Evolutionary conservation across 371 early-diverging fungal species (phyloP), one percentile per base, ranked within the genome.

Genomic region (Syncephalastrum monosporum): DNA sequence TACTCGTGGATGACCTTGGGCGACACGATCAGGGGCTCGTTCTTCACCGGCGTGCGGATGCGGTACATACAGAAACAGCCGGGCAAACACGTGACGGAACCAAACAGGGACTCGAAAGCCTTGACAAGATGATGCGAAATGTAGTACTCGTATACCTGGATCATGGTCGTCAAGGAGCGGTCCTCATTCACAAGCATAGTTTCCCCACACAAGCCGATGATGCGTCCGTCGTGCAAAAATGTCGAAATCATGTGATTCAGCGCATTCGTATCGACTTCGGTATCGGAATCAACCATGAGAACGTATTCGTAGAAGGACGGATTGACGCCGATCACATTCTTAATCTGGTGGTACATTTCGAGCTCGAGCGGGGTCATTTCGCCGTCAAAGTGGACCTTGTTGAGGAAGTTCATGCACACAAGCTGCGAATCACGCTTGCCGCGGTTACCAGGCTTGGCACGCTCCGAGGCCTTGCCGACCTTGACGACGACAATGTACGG

Each of bases 401-500:
- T 92, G 69, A 99, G 89, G 83, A 99, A 99, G 52, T 91, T 84
- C 99, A 99, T 99, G 64, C 94, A 87, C 54, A 99, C 88, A 75
- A 99, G 88, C 82, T 99, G 99, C 27, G 98, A 96, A 81, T 99
- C 99, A 67, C 99, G 92, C 83, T 99, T 99, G 64, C 99, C 99
- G 46, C 99, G 82, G 72, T 99, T 99, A n/a, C 97, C 98, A 10
- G 95, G 88, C 67, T 90, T 91, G 53, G 82, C 79, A 55, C 85
- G 82, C 69, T 93, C 92, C 19, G 81, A 82, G 1, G 90, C 87
- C 29, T 82, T 85, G 53, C 99, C 99, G 46, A 87, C 87, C 82
- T 99, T 99, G 73, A 90, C 94, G 4, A 99, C 83, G 1, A 98
- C 94, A 56, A 99, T 77, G 61, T 93, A 98, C 0, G 98, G 97